Evolutionary conservation across 129 eudicot species (phyloP).

Genomic region (Scalesia atractyloides): DNA sequence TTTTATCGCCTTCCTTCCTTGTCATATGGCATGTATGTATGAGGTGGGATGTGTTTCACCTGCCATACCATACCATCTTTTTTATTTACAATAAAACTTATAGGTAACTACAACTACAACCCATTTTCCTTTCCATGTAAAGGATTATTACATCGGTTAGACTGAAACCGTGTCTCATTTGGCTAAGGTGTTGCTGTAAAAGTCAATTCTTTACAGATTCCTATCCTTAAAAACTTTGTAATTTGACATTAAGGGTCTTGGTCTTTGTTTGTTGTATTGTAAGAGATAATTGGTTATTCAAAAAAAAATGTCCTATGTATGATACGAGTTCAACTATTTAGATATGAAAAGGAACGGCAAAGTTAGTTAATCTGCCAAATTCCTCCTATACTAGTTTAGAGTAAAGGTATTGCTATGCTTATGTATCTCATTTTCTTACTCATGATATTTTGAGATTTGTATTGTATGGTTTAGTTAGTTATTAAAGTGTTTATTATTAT

Average conservation of each 20-base stretch:
- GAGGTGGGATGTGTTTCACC: neutral
- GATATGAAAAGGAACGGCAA: neutral
- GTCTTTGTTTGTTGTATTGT: neutral
- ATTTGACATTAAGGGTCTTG: neutral
- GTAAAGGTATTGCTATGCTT: neutral
- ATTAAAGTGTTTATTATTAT: neutral
- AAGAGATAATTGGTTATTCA: neutral
- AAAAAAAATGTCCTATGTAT: neutral
- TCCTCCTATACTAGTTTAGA: neutral
- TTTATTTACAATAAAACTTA: neutral
- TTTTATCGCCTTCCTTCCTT: too few relatives aligned
- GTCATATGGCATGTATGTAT: too few relatives aligned
- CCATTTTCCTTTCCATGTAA: neutral
- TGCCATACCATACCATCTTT: neutral
- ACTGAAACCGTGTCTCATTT: neutral
- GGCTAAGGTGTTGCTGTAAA: neutral
- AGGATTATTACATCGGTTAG: neutral
- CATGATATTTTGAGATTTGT: neutral
- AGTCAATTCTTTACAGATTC: neutral
- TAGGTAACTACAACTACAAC: neutral
- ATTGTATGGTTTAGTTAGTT: conserved; percentile 6
- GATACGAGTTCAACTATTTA: neutral
- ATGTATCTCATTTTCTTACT: neutral
- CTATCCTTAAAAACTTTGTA: neutral
- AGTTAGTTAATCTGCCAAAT: neutral